phyloP scores from a whole-genome alignment of 2,329 filamentous ascomycete genomes.

The Raffaelea arxii region DNA sequence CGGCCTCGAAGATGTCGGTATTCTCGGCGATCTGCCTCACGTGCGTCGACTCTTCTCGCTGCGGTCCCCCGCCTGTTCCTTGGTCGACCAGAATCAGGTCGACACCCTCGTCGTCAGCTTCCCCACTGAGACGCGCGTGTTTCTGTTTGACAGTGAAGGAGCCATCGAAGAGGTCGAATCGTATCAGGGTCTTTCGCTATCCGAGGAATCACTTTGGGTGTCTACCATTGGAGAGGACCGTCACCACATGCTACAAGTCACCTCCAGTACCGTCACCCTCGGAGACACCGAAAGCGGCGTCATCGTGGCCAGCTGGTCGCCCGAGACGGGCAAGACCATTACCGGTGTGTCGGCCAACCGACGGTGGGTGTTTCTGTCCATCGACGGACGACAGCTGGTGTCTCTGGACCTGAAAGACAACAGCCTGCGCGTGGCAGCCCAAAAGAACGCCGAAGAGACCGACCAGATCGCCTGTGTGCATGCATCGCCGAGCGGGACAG shows the following conservation, averaged over 20 bases:
- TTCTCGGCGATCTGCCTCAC: slow-evolving; percentile 68
- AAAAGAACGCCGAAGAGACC: slow-evolving; percentile 51
- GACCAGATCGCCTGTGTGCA: slow-evolving; percentile 83
- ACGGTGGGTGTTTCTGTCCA: slow-evolving; percentile 59
- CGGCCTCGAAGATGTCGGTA: slow-evolving; percentile 76
- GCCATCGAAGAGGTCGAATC: slow-evolving; percentile 79
- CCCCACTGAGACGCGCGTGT: slow-evolving; percentile 73
- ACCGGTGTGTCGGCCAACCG: slow-evolving; percentile 70
- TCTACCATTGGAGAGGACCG: slow-evolving; percentile 47
- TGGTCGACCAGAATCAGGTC: slow-evolving; percentile 18
- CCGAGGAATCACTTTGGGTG: slow-evolving; percentile 62
- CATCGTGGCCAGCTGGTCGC: slow-evolving; percentile 48
- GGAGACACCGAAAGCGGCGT: slow-evolving; percentile 49
- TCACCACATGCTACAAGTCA: slow-evolving; percentile 63
- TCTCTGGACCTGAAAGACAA: slow-evolving; percentile 55
- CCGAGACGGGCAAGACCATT: slow-evolving; percentile 45
- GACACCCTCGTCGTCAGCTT: slow-evolving; percentile 77
- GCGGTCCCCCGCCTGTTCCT: slow-evolving; percentile 30
- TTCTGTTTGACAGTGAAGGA: slow-evolving; percentile 63
- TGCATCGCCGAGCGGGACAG: slow-evolving; percentile 49
- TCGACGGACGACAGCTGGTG: slow-evolving; percentile 63
- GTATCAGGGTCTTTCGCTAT: slow-evolving; percentile 61
- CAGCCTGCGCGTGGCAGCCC: slow-evolving; percentile 40
- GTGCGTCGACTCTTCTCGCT: slow-evolving; percentile 67
- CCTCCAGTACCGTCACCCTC: slow-evolving; percentile 50